phyloP scores from a whole-genome alignment of 2,329 filamentous ascomycete genomes.

The Alternaria sp. region DNA sequence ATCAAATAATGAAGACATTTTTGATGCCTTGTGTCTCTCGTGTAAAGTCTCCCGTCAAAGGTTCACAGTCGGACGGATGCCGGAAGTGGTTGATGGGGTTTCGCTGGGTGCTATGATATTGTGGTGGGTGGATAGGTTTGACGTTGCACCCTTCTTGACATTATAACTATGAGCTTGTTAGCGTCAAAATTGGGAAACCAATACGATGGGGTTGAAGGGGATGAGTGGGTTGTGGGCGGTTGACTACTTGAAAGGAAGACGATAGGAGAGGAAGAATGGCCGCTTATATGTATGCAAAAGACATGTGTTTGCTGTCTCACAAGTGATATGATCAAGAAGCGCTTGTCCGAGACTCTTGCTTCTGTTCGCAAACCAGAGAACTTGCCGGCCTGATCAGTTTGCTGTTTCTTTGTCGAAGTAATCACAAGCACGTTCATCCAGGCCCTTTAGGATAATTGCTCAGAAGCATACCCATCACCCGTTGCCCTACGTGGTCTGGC shows the following conservation, averaged over 20 bases:
- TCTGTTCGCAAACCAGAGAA: background rate
- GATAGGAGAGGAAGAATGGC: background rate
- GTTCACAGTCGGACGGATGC: background rate
- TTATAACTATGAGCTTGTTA: background rate
- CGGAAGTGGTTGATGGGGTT: background rate
- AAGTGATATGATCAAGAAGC: background rate
- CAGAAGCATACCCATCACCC: background rate
- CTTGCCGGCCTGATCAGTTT: background rate
- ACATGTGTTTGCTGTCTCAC: background rate
- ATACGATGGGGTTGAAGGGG: background rate
- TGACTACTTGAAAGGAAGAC: background rate
- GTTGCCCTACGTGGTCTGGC: background rate
- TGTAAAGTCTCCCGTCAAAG: background rate
- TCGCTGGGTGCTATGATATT: background rate
- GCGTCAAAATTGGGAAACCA: background rate
- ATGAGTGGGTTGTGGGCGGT: background rate
- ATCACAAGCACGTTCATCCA: background rate
- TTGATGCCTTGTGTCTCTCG: background rate
- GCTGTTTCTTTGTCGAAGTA: background rate
- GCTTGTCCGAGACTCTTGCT: background rate
- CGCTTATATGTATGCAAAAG: background rate
- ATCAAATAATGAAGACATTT: background rate
- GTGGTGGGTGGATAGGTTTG: background rate
- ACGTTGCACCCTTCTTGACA: background rate
- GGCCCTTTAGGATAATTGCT: background rate